Evolutionary conservation across 2,329 filamentous ascomycete species (phyloP), one percentile per base, ranked within the genome.

Genomic region (Nemania sp.): DNA sequence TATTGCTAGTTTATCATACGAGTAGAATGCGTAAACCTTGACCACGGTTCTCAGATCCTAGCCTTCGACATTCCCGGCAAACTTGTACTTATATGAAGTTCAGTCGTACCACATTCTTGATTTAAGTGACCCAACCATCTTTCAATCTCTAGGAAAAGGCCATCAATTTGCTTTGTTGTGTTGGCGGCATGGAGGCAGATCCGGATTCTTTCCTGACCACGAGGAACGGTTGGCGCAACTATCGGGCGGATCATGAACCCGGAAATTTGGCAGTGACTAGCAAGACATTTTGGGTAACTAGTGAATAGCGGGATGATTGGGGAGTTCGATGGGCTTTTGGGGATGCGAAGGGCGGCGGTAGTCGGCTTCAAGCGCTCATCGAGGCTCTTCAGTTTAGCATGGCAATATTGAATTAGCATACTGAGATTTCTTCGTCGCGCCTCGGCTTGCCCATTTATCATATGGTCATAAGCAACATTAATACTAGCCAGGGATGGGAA

Each of bases 141-240:
- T 47, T 70, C 73, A 54, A 77, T 73, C 8, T 64, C 70, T 18
- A 18, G 18, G 4, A 86, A 81, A n/a, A 90, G 75, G 2, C 78
- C 80, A 15, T 87, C 81, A 10, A 89, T 80, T 71, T 90, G 82
- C 45, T 80, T 79, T 26, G 77, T 72, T 0, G 86, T 88, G 71
- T 90, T 90, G 0, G 82, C 83, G 1, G 87, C 84, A 77, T 90
- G 88, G 35, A 90, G 73, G 76, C 87, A 89, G 1, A 90, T 81
- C 22, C 88, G 79, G 11, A 90, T 83, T 20, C 88, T 80, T 75
- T 89, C 87, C 24, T 80, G 84, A 0, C 88, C 87, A 7, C 72
- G 76, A 0, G 87, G 86, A 3, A 90, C 87, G 0, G 87, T 89
- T 0, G 88, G 88, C 26, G 87, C 80, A 70, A 89, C 86, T 41